Base-by-base conservation (phyloP, 2,329 filamentous ascomycete genomes). In the Gremmenia infestans region DNA sequence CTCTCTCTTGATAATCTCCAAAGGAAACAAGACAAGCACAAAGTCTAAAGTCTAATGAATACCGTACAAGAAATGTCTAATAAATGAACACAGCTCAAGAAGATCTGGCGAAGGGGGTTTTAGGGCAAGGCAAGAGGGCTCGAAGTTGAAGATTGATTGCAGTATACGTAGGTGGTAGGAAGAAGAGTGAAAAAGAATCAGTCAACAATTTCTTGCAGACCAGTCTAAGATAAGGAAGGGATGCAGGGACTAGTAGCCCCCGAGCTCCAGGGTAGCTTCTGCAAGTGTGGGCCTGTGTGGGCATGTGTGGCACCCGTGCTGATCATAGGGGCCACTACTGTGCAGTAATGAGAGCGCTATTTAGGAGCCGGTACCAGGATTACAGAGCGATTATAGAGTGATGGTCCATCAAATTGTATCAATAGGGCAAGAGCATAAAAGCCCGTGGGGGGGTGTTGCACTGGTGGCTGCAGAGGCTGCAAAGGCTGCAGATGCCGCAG, bases 301-400 rank as follows among this genome's bases (percentile, higher is more conserved):
- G 22, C 22, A 3, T 55, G 25, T 25, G 25, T 25, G 25, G 25
- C 28, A 28, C 28, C 60, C 46, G 58, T 63, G 60, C 62, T 50
- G 49, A 50, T 40, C 59, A 63, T 55, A 28, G 5, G 12, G 12
- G 25, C 25, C 25, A 25, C 25, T 47, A 28, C 11, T 19, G 43
- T 47, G 7, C 25, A 25, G 23, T 28, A 9, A 15, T n/a, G 37
- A 17, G 15, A 17, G 15, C 51, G 56, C 58, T 62, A 61, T 61
- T 58, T 56, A 46, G 25, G 52, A 54, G 22, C 28, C 60, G 63
- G 61, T 53, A 59, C 65, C 45, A 62, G 65, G 62, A 59, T 64
- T 48, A 28, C 35, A 50, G 57, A 49, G 48, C 57, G 58, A 54
- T 48, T 51, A 55, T 28, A 50, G 57, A 49, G 48, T 56, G 57